Evolutionary conservation across 2,329 filamentous ascomycete species (phyloP), one percentile per base, ranked within the genome.

Genomic region (Geosmithia flava): DNA sequence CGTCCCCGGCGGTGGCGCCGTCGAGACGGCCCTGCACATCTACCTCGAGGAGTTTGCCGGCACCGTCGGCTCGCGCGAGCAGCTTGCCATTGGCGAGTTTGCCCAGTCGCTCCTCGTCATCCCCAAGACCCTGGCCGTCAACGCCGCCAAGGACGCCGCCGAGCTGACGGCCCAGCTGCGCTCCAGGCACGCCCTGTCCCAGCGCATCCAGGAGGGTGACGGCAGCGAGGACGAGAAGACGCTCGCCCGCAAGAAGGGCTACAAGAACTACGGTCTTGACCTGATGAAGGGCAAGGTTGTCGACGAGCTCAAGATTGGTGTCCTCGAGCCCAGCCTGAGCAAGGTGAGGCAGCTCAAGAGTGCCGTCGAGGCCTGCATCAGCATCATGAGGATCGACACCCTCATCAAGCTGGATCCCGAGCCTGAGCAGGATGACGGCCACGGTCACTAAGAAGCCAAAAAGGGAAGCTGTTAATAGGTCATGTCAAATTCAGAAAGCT

Each of bases 331-430:
- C 30, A 95, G 86, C 68, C 89, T 98, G 74, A 96, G 91, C 78
- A 98, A 98, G 77, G 80, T 98, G 56, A 85, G 91, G 68, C 93
- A 97, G 75, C 75, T 98, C 62, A 98, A 98, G 83, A 94, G 86
- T 68, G 93, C 93, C 27, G 93, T 98, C 46, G 93, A 98, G 72
- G 93, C 93, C 48, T 97, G 93, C 68, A 95, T 98, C 68, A 87
- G 89, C 62, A 97, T 98, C 65, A 97, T 98, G 93, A 81, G 93
- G 61, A 98, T 98, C 64, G 93, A 98, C 72, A 97, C 93, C 55
- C 76, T 98, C 68, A 97, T 98, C 71, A 95, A 95, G 75, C 72
- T 98, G 67, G 93, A 98, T 74, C 90, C 90, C 17, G 89, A 96
- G 73, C 78, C 83, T 72, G 74, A 71, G 41, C 78, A 81, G 60